A percentile compares a stretch with the other conserved stretches of the same genome.
Conservation (phyloP, 345 rosid species). For the Linum tenue region DNA sequence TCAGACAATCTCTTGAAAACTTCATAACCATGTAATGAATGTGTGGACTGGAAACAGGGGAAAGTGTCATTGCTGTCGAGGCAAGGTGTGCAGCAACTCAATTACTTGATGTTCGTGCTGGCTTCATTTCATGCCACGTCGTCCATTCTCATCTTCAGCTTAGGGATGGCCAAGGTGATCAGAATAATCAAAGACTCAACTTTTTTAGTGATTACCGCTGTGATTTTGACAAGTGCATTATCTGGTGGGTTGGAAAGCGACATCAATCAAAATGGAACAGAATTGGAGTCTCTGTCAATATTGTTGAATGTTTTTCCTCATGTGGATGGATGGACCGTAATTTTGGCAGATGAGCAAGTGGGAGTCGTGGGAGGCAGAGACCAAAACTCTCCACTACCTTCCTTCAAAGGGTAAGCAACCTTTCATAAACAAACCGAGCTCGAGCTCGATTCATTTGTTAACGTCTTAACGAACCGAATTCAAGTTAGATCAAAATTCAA, state of each 20-base stretch:
- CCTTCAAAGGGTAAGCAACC: conserved; percentile 35
- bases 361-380: conserved; percentile 60
- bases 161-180: conserved; percentile 63
- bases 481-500: no score
- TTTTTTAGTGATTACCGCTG: no score
- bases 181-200: background rate
- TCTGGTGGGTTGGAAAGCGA: no score
- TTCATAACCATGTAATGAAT: background rate
- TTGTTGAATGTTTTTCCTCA: background rate
- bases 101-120: conserved; percentile 40
- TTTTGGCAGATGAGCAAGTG: conserved; percentile 43
- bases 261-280: no score
- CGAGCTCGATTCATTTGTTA: no score
- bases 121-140: conserved; percentile 49
- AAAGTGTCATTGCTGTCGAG: conserved; percentile 42
- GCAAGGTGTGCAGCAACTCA: conserved; percentile 39
- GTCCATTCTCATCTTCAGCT: conserved; percentile 37
- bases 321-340: background rate
- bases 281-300: no score
- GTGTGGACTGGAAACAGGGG: conserved; percentile 28
- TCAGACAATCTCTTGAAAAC: background rate
- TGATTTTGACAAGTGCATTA: no score
- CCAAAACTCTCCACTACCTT: conserved; percentile 42
- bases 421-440: no score
- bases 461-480: no score